Conservation (phyloP, 805 yeast species). For the Starmerella apis region DNA sequence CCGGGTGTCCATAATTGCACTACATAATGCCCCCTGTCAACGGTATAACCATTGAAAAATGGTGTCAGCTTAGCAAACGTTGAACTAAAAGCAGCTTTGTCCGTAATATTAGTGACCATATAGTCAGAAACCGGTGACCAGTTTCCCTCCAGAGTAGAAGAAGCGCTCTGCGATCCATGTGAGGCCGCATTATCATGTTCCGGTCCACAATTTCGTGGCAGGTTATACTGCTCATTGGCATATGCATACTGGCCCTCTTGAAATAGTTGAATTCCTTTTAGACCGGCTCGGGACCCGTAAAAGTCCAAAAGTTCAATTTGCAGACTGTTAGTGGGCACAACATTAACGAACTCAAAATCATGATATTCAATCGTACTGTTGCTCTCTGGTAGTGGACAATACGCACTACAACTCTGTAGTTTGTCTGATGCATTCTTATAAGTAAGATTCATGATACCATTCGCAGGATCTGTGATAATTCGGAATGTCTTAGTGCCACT, state of each 20-base stretch:
- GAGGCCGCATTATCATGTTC: no score
- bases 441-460: conserved; percentile 84
- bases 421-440: conserved; percentile 64
- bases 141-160: conserved; percentile 21
- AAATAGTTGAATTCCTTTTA: conserved; percentile 63
- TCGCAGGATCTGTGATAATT: conserved; percentile 62
- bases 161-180: conserved; percentile 5
- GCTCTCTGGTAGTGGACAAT: conserved; percentile 59
- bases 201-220: conserved; percentile 16
- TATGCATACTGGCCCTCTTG: conserved; percentile 48
- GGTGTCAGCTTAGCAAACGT: conserved; percentile 50
- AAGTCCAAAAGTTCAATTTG: conserved; percentile 55
- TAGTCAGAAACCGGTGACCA: conserved; percentile 24
- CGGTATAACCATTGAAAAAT: conserved; percentile 40
- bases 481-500: conserved; percentile 52
- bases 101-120: conserved; percentile 28
- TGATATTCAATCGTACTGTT: conserved; percentile 37
- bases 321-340: conserved; percentile 48
- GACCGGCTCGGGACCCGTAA: conserved; percentile 58
- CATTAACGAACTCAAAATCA: conserved; percentile 72
- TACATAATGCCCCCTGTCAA: conserved; percentile 58
- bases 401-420: conserved; percentile 66
- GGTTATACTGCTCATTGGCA: conserved; percentile 58
- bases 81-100: conserved; percentile 28
- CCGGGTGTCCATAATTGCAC: conserved; percentile 79